phyloP scores from a whole-genome alignment of 1,284 basidiomycete species.

The Porodaedalea pini region DNA sequence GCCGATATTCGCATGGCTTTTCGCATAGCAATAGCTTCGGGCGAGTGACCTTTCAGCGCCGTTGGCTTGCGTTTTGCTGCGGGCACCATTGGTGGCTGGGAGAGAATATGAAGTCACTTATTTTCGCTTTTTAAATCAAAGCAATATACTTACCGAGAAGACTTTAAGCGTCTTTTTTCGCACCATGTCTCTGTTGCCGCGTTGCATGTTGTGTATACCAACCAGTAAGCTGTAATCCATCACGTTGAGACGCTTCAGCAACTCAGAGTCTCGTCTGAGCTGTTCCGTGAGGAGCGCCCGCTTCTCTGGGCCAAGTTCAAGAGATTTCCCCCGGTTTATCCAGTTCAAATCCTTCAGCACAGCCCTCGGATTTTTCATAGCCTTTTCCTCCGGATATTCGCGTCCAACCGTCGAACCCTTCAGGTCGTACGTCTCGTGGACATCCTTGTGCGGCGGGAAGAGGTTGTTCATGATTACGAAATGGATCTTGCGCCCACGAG shows the following conservation, averaged over 20 bases:
- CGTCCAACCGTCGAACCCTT: slow-evolving; percentile 93
- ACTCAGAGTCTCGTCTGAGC: slow-evolving; percentile 80
- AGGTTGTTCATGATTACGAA: slow-evolving; percentile 99
- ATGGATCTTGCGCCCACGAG: slow-evolving; percentile 91
- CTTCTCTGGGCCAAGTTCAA: slow-evolving; percentile 95
- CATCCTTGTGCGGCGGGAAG: slow-evolving; percentile 94
- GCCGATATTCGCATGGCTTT: slow-evolving; percentile 84
- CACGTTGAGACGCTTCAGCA: slow-evolving; percentile 79
- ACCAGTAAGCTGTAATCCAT: slow-evolving; percentile 98
- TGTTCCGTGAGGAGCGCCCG: slow-evolving; percentile 87
- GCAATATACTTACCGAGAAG: slow-evolving; percentile 71
- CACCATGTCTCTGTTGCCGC: slow-evolving; percentile 90
- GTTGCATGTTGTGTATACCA: slow-evolving; percentile 88
- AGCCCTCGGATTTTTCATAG: slow-evolving; percentile 75
- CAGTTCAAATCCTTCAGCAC: slow-evolving; percentile 97
- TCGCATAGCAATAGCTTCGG: slow-evolving; percentile 79
- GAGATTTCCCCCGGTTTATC: slow-evolving; percentile 75
- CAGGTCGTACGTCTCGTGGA: slow-evolving; percentile 97
- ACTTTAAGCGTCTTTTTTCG: slow-evolving; percentile 87
- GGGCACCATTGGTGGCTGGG: slow-evolving; percentile 61
- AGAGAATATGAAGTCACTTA: background rate
- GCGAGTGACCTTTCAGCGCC: slow-evolving; percentile 52
- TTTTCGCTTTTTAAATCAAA: no score
- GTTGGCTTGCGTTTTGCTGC: slow-evolving; percentile 53
- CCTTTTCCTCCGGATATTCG: slow-evolving; percentile 85